Conservation (phyloP, 441 rosid species). For the Breynia disticha region DNA sequence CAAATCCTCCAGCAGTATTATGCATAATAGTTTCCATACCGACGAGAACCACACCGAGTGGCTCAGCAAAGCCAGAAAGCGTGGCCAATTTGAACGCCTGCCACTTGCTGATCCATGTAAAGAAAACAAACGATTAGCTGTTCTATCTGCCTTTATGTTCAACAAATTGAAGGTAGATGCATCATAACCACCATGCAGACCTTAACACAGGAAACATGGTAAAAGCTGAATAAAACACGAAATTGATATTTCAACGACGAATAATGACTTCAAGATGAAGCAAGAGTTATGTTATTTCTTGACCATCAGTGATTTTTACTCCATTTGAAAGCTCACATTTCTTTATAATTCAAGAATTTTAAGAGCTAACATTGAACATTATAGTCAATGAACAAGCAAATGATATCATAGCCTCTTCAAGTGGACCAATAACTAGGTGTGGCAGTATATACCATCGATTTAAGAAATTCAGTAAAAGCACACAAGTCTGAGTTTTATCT, state of each 20-base stretch:
- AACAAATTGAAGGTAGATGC: background rate
- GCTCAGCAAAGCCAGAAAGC: constrained; percentile 94
- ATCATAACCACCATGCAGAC: background rate
- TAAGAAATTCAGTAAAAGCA: background rate
- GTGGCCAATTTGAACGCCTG: constrained; percentile 95
- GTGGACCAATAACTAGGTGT: background rate
- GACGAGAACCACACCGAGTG: constrained; percentile 84
- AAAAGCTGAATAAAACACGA: too few relatives aligned
- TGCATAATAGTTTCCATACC: constrained; percentile 35
- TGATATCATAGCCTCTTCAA: background rate
- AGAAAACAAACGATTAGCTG: constrained; percentile 8
- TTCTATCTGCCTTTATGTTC: background rate
- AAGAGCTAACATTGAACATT: background rate
- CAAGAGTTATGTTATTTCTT: too few relatives aligned
- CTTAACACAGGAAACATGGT: background rate
- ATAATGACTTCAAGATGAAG: too few relatives aligned
- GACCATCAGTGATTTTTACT: background rate
- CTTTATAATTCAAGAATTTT: background rate
- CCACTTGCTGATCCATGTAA: constrained; percentile 78
- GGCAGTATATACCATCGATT: background rate
- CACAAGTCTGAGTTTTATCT: too few relatives aligned
- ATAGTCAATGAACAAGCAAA: background rate
- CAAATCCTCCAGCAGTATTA: background rate
- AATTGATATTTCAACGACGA: too few relatives aligned
- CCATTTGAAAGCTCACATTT: background rate